These are phyloP conservation scores for Fusarium praegraminearum DNA, from an alignment of 2,329 filamentous ascomycete species.

Conservation along the genomic window DNA sequence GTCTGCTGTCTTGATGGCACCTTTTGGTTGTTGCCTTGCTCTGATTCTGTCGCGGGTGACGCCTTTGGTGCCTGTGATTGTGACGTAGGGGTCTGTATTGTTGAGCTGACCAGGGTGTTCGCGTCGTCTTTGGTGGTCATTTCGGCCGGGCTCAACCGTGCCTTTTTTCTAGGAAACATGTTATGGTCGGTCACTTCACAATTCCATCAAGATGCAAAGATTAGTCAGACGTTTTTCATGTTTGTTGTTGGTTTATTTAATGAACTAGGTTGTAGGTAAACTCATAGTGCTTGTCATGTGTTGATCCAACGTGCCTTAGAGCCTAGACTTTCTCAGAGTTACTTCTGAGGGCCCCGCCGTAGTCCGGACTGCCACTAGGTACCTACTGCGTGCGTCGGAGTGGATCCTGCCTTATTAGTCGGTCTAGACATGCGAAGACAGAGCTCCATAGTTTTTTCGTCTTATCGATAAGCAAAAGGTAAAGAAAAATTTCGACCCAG, in stretches of 20 bases:
- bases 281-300: constrained; percentile 33
- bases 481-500: constrained; percentile 18
- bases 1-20: constrained; percentile 32
- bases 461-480: constrained; percentile 32
- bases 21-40: constrained; percentile 31
- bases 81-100: constrained; percentile 45
- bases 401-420: constrained; percentile 6
- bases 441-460: constrained; percentile 18
- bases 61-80: constrained; percentile 43
- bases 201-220: constrained; percentile 20
- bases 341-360: constrained; percentile 9
- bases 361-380: neutral
- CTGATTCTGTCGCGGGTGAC: constrained; percentile 38
- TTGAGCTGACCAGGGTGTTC: constrained; percentile 32
- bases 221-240: constrained; percentile 10
- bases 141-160: constrained; percentile 48
- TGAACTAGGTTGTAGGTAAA: constrained; percentile 17
- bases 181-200: neutral
- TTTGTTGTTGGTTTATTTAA: constrained; percentile 20
- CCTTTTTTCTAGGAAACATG: constrained; percentile 54
- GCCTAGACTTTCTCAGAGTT: constrained; percentile 12
- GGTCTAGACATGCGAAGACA: neutral
- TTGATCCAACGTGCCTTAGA: constrained; percentile 37
- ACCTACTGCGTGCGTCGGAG: neutral
- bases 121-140: constrained; percentile 31